Evolutionary conservation across 129 eudicot genomes (phyloP).

Genomic region (Arctium minus): DNA sequence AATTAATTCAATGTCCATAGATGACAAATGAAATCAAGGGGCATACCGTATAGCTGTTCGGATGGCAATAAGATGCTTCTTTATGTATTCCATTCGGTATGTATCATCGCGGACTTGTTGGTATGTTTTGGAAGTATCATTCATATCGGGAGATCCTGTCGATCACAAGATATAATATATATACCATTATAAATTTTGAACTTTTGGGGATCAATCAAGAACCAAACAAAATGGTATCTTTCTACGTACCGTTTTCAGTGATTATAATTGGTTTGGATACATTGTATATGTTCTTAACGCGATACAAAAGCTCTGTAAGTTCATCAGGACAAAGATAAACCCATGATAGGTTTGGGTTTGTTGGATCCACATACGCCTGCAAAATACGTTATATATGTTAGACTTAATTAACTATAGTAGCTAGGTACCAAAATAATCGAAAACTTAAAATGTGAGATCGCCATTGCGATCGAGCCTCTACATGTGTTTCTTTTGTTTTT

Average conservation of each 20-base stretch:
- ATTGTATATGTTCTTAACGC: neutral
- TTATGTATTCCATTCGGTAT: slow-evolving; percentile 19
- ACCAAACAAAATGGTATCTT: neutral
- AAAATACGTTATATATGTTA: neutral
- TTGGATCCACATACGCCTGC: slow-evolving; percentile 7
- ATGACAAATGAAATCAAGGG: neutral
- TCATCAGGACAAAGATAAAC: slow-evolving; percentile 27
- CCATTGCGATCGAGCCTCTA: neutral
- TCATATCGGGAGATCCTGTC: slow-evolving; percentile 14
- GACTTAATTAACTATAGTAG: neutral
- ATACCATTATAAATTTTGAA: neutral
- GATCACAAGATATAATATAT: neutral
- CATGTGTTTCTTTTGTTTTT: neutral
- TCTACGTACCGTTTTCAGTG: slow-evolving; percentile 27
- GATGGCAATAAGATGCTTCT: slow-evolving; percentile 16
- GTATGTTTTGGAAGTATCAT: slow-evolving; percentile 1
- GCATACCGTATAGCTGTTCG: neutral
- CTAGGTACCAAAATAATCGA: neutral
- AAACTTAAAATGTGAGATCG: neutral
- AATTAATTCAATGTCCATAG: neutral
- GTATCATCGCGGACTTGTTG: slow-evolving; percentile 21
- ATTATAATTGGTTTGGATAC: slow-evolving; percentile 1
- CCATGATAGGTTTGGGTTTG: slow-evolving; percentile 10
- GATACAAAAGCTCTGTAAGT: slow-evolving; percentile 10
- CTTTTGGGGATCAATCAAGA: neutral